Base-by-base conservation (phyloP, 495 filamentous ascomycete species). In the Aspergillus heteromorphus region DNA sequence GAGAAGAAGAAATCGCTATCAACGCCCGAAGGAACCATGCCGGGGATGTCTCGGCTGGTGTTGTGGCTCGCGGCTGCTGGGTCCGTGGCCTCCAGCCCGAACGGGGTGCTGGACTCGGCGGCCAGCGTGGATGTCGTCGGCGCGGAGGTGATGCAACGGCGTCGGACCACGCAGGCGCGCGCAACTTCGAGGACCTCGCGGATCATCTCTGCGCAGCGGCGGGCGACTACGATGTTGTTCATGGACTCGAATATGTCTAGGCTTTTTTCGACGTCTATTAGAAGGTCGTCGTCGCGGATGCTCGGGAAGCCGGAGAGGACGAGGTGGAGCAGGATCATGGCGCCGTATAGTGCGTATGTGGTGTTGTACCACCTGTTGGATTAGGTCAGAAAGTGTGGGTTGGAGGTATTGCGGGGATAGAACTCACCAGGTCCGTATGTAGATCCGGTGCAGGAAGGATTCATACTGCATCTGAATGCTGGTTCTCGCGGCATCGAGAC, bases 331-430 rank as follows among this genome's bases (percentile, higher is more conserved):
- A 66, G 16, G 53, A 64, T 54, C 65, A 67, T 67, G 42, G 59
- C 57, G 27, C 59, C 61, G 45, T 67, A 65, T 16, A 65, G 55
- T 19, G 62, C 62, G 53, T 67, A 67, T 34, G 65, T 65, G 34
- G 62, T 67, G 30, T 63, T 67, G 38, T 65, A 67, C 65, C 64
- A 67, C 64, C 64, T 67, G 47, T 16, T 13, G n/a, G n/a, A n/a
- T n/a, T n/a, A 8, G n/a, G 43, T 31, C 20, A 53, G 16, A 19
- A 27, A 20, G 6, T 29, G 16, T 5, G 10, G 27, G 16, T 45
- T 18, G 14, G 36, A 41, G 36, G 23, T 31, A 23, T 5, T 2
- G 14, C 16, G 21, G 1, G 40, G 1, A n/a, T n/a, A 11, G 8
- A 18, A 43, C 38, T n/a, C 34, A 67, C 61, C 64, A 67, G 1